Percentiles rank a stretch among this genome's conserved stretches.
phyloP scores from a whole-genome alignment of 306 rosid genomes.

The Corylus heterophylla region DNA sequence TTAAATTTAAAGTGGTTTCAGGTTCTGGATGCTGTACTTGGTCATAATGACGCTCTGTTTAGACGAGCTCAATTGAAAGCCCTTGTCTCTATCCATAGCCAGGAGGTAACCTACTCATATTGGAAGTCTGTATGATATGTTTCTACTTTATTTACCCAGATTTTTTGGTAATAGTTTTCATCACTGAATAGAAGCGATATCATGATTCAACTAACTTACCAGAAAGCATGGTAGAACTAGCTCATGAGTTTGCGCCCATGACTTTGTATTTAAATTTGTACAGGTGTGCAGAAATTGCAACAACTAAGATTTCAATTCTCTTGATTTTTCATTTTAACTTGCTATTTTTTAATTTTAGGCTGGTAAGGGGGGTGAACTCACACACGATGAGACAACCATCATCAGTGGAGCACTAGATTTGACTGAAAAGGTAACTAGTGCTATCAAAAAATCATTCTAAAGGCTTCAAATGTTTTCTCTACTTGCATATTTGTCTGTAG shows the following conservation, averaged over 20 bases:
- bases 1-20: constrained; percentile 37
- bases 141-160: neutral
- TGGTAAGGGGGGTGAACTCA: constrained; percentile 98
- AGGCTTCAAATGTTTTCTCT: neutral
- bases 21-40: constrained; percentile 80
- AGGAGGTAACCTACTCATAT: constrained; percentile 35
- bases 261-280: neutral
- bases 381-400: constrained; percentile 92
- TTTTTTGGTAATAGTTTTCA: neutral
- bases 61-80: constrained; percentile 58
- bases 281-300: constrained; percentile 3
- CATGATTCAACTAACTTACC: neutral
- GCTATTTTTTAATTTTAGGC: constrained; percentile 51
- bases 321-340: neutral
- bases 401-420: constrained; percentile 95
- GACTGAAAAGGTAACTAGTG: constrained; percentile 73
- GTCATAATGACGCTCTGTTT: constrained; percentile 58
- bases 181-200: neutral
- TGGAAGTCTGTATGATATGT: neutral
- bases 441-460: constrained; percentile 4
- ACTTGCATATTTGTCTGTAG: neutral
- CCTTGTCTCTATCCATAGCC: constrained; percentile 51
- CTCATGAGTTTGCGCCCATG: neutral
- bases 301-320: constrained; percentile 1
- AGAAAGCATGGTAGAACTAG: neutral